These are phyloP conservation scores for Reticulascus tulasneorum DNA, from an alignment of 2,329 filamentous ascomycete genomes.

Conservation along the genomic window DNA sequence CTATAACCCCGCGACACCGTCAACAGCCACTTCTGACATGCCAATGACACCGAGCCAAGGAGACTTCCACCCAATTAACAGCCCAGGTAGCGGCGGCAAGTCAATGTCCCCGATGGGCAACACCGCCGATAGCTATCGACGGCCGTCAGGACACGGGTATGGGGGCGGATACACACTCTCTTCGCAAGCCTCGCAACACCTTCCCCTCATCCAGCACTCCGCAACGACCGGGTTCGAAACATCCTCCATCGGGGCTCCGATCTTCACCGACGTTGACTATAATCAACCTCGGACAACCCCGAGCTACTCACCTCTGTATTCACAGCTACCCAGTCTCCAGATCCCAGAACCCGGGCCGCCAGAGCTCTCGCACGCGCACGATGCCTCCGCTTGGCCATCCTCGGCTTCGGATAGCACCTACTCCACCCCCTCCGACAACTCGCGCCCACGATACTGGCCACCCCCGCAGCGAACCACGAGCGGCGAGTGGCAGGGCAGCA, in stretches of 20 bases:
- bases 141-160: conserved; percentile 9
- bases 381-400: conserved; percentile 37
- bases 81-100: conserved; percentile 6
- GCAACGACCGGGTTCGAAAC: conserved; percentile 5
- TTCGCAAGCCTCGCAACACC: conserved; percentile 4
- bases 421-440: conserved; percentile 41
- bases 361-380: conserved; percentile 22
- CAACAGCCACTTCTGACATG: conserved; percentile 5
- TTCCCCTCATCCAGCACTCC: conserved; percentile 6
- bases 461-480: conserved; percentile 22
- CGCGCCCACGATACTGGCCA: conserved; percentile 18
- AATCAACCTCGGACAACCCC: conserved; percentile 14
- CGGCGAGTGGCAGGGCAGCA: conserved; percentile 25
- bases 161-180: conserved; percentile 10
- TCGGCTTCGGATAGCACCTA: conserved; percentile 45
- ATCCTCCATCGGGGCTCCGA: neutral
- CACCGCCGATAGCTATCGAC: conserved; percentile 7
- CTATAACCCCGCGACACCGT: conserved; percentile 5
- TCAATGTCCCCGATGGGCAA: conserved; percentile 12
- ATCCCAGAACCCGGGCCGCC: conserved; percentile 5
- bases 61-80: conserved; percentile 9
- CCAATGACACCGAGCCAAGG: conserved; percentile 13
- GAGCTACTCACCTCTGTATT: conserved; percentile 7
- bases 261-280: conserved; percentile 10
- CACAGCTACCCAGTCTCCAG: conserved; percentile 10